phyloP scores from a whole-genome alignment of 202 grass and related monocot genomes.

The Schoenoplectus tabernaemontani region DNA sequence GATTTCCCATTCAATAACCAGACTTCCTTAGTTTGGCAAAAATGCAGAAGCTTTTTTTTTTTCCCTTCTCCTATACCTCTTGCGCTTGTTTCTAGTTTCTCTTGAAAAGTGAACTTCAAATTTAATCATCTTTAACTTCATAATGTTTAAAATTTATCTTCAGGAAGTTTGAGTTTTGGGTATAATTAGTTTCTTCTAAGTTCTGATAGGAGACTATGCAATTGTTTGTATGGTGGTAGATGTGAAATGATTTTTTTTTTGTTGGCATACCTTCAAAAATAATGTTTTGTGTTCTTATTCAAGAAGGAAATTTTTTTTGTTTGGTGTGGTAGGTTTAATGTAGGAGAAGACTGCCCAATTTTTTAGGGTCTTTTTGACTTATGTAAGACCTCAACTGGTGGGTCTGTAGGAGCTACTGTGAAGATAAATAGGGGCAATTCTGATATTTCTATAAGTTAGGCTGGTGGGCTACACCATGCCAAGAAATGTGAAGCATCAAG shows the following conservation, averaged over 20 bases:
- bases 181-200: too few relatives aligned
- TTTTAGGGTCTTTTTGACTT: constrained; percentile 95
- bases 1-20: not conserved
- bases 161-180: not conserved
- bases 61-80: not conserved
- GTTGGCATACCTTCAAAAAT: not conserved
- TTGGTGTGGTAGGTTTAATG: constrained; percentile 49
- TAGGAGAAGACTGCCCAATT: constrained; percentile 90
- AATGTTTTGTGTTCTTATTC: not conserved
- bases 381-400: constrained; percentile 83
- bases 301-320: not conserved
- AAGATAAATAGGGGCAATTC: constrained; percentile 87
- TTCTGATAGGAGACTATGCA: not conserved
- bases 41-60: not conserved
- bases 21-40: not conserved
- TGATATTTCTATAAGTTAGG: constrained; percentile 95
- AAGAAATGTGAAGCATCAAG: constrained; percentile 96
- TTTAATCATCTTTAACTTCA: not conserved
- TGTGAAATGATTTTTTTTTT: not conserved
- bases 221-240: too few relatives aligned
- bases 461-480: constrained; percentile 87
- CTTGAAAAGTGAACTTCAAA: not conserved
- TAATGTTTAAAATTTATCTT: not conserved
- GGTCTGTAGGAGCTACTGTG: constrained; percentile 90
- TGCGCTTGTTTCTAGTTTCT: not conserved